These are phyloP conservation scores for Starmerella apicola DNA, from an alignment of 805 yeast species.

Conservation along the genomic window DNA sequence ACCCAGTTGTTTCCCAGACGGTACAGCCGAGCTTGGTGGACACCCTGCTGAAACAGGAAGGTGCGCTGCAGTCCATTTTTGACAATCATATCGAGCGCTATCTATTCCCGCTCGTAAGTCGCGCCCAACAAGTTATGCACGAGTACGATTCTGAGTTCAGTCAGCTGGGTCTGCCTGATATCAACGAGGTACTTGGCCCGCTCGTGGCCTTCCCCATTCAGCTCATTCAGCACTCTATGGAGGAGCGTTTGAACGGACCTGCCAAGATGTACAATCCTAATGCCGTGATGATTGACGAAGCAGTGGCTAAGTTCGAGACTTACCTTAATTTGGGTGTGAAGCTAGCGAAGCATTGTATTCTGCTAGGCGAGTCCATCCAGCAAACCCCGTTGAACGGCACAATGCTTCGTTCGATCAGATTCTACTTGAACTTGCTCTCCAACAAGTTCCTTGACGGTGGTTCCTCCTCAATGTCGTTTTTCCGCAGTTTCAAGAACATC, in stretches of 20 bases:
- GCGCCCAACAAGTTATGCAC: slow-evolving; percentile 62
- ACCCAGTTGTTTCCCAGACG: background rate
- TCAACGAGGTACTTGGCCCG: slow-evolving; percentile 40
- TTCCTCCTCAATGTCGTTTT: slow-evolving; percentile 37
- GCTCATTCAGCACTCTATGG: slow-evolving; percentile 65
- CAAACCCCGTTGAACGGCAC: slow-evolving; percentile 52
- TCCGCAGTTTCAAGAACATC: slow-evolving; percentile 80
- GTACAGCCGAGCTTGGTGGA: slow-evolving; percentile 59
- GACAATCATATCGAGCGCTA: slow-evolving; percentile 54
- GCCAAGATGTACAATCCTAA: slow-evolving; percentile 71
- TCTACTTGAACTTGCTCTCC: slow-evolving; percentile 57
- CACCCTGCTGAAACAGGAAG: slow-evolving; percentile 53
- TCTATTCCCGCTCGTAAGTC: slow-evolving; percentile 68
- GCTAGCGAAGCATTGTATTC: slow-evolving; percentile 53
- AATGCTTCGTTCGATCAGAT: slow-evolving; percentile 60
- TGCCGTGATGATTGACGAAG: slow-evolving; percentile 91
- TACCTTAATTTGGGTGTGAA: slow-evolving; percentile 66
- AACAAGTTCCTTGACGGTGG: slow-evolving; percentile 71
- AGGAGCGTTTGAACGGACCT: slow-evolving; percentile 64
- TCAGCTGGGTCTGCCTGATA: slow-evolving; percentile 57
- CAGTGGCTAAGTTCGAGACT: slow-evolving; percentile 70
- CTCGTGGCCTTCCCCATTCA: slow-evolving; percentile 66
- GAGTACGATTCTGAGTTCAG: slow-evolving; percentile 50
- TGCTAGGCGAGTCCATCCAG: slow-evolving; percentile 40
- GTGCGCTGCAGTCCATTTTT: slow-evolving; percentile 41